phyloP scores from a whole-genome alignment of 2,329 filamentous ascomycete genomes.

The Coniochaeta ligniaria region DNA sequence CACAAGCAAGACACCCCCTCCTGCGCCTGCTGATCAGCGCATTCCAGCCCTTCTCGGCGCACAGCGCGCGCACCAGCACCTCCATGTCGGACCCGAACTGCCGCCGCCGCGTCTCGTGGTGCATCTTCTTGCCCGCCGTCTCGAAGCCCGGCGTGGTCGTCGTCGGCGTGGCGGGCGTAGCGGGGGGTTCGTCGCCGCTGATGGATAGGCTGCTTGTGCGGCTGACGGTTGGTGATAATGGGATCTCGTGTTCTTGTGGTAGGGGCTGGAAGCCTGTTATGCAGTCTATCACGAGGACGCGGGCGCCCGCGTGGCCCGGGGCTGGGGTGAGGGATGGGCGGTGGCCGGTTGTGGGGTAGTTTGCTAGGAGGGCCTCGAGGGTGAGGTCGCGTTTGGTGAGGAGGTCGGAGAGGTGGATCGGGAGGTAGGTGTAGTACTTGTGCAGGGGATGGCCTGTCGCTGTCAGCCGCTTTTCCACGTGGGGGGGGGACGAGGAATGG shows the following conservation, averaged over 20 bases:
- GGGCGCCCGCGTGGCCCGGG: slow-evolving; percentile 22
- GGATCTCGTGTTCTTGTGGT: slow-evolving; percentile 34
- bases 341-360: slow-evolving; percentile 22
- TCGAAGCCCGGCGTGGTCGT: slow-evolving; percentile 12
- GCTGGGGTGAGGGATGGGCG: slow-evolving; percentile 22
- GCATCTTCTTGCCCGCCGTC: slow-evolving; percentile 43
- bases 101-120: slow-evolving; percentile 46
- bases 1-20: slow-evolving; percentile 66
- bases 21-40: slow-evolving; percentile 62
- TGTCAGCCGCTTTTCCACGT: not conserved
- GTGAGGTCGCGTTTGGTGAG: slow-evolving; percentile 35
- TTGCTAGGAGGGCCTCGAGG: slow-evolving; percentile 39
- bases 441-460: slow-evolving; percentile 52
- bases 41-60: slow-evolving; percentile 67
- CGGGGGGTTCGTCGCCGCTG: not conserved
- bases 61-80: slow-evolving; percentile 64
- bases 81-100: slow-evolving; percentile 61
- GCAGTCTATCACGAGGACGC: slow-evolving; percentile 57
- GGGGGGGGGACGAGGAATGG: not conserved
- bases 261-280: slow-evolving; percentile 46
- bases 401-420: slow-evolving; percentile 52
- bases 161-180: not conserved
- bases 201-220: slow-evolving; percentile 19
- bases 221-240: slow-evolving; percentile 39
- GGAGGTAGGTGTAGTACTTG: slow-evolving; percentile 53